A percentile compares a stretch with the other conserved stretches of the same genome.
Conservation (phyloP, 129 eudicot genomes). For the Silybum marianum region DNA sequence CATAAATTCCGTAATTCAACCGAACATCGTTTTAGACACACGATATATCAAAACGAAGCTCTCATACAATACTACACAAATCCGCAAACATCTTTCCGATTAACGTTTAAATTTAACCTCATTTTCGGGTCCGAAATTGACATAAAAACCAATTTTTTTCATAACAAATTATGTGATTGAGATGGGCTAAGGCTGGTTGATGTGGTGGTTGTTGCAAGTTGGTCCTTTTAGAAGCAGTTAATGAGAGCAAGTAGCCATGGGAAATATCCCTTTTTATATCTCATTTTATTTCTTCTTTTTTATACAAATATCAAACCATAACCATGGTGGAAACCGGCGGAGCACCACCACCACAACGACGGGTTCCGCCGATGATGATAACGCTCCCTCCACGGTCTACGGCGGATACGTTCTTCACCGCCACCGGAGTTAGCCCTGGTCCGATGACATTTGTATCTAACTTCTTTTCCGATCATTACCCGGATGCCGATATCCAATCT, state of each 20-base stretch:
- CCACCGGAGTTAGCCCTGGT: conserved; percentile 29
- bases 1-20: not conserved
- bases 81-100: not conserved
- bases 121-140: not conserved
- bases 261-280: not conserved
- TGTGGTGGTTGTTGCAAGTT: not conserved
- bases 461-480: conserved; percentile 32
- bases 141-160: not conserved
- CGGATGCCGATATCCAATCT: conserved; percentile 20
- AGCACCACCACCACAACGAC: conserved; percentile 4
- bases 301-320: not conserved
- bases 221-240: not conserved
- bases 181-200: not conserved
- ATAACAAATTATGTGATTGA: not conserved
- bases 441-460: conserved; percentile 44
- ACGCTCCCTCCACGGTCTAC: conserved; percentile 25
- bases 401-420: conserved; percentile 7
- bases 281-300: not conserved
- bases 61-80: not conserved
- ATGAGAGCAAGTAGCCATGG: not conserved
- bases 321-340: conserved; percentile 10
- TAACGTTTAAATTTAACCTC: not conserved
- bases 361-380: conserved; percentile 23
- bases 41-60: not conserved
- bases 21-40: not conserved